Percentiles rank a stretch among this genome's conserved stretches.
These are phyloP conservation scores for Coelastrella sp. DNA, from an alignment of 139 green algal species.

Conservation along the genomic window DNA sequence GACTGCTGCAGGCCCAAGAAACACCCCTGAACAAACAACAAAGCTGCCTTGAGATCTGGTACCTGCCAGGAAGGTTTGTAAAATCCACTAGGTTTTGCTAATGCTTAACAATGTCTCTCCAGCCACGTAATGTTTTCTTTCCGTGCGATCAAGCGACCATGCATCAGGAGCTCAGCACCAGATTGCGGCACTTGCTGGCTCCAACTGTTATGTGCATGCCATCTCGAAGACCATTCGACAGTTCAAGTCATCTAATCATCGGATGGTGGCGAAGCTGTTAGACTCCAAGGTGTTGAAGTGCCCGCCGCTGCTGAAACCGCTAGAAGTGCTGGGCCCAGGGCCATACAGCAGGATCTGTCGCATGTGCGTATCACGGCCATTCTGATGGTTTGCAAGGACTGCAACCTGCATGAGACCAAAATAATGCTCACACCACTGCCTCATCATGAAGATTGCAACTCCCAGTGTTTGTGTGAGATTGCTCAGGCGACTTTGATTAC, in stretches of 20 bases:
- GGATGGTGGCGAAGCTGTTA: slow-evolving; percentile 3
- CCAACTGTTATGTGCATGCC: not conserved
- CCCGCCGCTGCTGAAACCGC: not conserved
- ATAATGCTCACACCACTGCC: not conserved
- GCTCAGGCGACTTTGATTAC: not conserved
- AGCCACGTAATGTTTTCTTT: too few species aligned
- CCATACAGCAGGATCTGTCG: slow-evolving; percentile 86
- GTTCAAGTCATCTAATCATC: not conserved
- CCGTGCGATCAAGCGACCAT: too few species aligned
- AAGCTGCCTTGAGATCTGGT: too few species aligned
- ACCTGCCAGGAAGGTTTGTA: too few species aligned
- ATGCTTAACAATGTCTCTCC: too few species aligned
- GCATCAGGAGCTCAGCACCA: too few species aligned
- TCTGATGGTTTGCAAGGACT: slow-evolving; percentile 97
- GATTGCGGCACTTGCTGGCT: too few species aligned
- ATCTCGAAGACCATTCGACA: not conserved
- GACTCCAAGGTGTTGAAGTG: slow-evolving; percentile 3
- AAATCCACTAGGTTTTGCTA: too few species aligned
- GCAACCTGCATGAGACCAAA: slow-evolving; percentile 55
- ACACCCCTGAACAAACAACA: too few species aligned
- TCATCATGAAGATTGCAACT: slow-evolving; percentile 49
- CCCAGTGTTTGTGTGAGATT: not conserved
- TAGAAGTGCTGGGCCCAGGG: slow-evolving; percentile 37
- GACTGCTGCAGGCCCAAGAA: too few species aligned
- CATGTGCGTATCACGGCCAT: slow-evolving; percentile 97